Conservation (phyloP, 2,329 filamentous ascomycete species). For the Pseudocercospora eumusae region DNA sequence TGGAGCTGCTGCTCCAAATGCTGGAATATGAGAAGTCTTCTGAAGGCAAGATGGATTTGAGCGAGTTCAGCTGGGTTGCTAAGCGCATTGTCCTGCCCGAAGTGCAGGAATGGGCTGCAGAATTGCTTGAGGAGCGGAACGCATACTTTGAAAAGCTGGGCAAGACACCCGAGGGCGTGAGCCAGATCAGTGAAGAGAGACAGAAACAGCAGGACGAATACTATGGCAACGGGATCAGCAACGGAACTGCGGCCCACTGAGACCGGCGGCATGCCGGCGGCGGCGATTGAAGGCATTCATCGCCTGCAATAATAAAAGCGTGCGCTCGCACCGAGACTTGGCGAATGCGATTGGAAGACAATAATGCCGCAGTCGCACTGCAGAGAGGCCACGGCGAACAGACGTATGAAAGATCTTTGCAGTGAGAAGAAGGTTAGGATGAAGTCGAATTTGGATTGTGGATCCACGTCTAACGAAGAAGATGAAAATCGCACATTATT, state of each 20-base stretch:
- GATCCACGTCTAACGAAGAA: no score
- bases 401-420: constrained; percentile 6
- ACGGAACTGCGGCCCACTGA: not conserved
- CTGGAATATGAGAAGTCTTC: constrained; percentile 84
- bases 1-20: constrained; percentile 94
- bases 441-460: constrained; percentile 4
- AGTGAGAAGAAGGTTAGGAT: not conserved
- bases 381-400: not conserved
- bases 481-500: not conserved
- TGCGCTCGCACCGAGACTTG: not conserved
- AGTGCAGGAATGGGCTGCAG: constrained; percentile 75
- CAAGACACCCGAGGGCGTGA: constrained; percentile 32
- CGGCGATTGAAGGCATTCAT: not conserved
- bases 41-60: constrained; percentile 68
- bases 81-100: constrained; percentile 72
- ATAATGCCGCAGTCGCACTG: not conserved
- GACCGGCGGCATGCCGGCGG: not conserved
- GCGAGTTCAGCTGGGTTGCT: constrained; percentile 83
- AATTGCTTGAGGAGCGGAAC: constrained; percentile 74
- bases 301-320: not conserved
- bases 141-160: constrained; percentile 63
- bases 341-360: not conserved
- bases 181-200: constrained; percentile 32
- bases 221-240: constrained; percentile 33
- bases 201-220: constrained; percentile 40